These are phyloP conservation scores for Aspergillus cejpii DNA, from an alignment of 2,329 filamentous ascomycete species.

Conservation along the genomic window DNA sequence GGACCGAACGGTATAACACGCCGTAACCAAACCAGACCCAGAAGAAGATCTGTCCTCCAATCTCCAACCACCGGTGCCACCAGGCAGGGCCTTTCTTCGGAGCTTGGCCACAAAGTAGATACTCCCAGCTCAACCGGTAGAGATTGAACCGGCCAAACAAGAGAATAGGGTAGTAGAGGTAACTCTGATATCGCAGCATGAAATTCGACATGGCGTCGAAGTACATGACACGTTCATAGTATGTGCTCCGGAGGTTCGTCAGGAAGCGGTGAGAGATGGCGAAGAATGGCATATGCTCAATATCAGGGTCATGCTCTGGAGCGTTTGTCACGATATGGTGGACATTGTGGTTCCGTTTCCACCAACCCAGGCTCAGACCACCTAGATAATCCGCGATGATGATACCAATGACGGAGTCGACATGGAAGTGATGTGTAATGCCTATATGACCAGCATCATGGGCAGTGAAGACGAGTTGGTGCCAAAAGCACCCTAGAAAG, in stretches of 20 bases:
- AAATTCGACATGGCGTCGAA: conserved; percentile 69
- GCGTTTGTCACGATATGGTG: conserved; percentile 95
- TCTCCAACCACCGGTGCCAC: conserved; percentile 79
- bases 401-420: conserved; percentile 81
- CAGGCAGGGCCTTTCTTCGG: conserved; percentile 68
- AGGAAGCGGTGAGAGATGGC: conserved; percentile 78
- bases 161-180: conserved; percentile 76
- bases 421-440: conserved; percentile 82
- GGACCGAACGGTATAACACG: conserved; percentile 67
- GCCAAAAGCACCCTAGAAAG: conserved; percentile 80
- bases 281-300: conserved; percentile 84
- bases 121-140: conserved; percentile 73
- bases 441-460: conserved; percentile 97
- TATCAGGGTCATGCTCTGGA: conserved; percentile 92
- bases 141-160: conserved; percentile 80
- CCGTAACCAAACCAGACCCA: conserved; percentile 82
- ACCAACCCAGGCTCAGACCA: conserved; percentile 88
- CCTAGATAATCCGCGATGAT: conserved; percentile 84
- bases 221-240: conserved; percentile 72
- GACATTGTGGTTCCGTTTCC: conserved; percentile 94
- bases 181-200: conserved; percentile 67
- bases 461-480: conserved; percentile 86
- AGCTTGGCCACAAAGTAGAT: conserved; percentile 62
- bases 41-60: conserved; percentile 69
- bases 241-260: conserved; percentile 65